phyloP scores from a whole-genome alignment of 1,284 basidiomycete species.

The Coniophora puteana region DNA sequence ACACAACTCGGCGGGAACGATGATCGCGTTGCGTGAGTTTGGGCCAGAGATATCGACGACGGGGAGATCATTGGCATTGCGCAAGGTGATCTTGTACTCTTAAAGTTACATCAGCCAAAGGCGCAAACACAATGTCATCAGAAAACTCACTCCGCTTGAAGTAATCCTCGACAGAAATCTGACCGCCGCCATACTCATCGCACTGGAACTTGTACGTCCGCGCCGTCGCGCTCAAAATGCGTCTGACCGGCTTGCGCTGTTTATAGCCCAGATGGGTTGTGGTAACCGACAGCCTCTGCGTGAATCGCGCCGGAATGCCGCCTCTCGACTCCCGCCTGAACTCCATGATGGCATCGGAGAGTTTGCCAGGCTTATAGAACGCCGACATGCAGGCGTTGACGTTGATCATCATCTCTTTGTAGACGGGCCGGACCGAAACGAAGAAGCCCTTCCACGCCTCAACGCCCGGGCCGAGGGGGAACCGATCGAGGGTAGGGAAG shows the following conservation, averaged over 20 bases:
- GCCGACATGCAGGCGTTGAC: constrained; percentile 73
- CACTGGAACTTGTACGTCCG: constrained; percentile 47
- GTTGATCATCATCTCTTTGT: constrained; percentile 69
- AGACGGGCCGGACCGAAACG: constrained; percentile 59
- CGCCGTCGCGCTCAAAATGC: constrained; percentile 43
- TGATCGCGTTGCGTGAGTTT: constrained; percentile 35
- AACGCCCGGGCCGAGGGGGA: constrained; percentile 43
- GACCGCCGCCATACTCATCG: constrained; percentile 42
- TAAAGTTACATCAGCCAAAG: not conserved
- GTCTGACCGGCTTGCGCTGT: constrained; percentile 44
- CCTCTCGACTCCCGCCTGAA: constrained; percentile 42
- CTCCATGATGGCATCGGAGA: constrained; percentile 49
- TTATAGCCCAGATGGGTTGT: constrained; percentile 55
- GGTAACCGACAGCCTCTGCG: constrained; percentile 51
- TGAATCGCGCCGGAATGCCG: constrained; percentile 46
- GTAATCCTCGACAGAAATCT: constrained; percentile 56
- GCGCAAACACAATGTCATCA: not conserved
- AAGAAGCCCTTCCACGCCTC: constrained; percentile 66
- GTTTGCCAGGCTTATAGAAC: constrained; percentile 60
- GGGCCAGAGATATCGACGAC: constrained; percentile 52
- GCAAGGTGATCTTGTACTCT: constrained; percentile 58
- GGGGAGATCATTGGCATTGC: constrained; percentile 49
- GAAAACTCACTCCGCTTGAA: constrained; percentile 51
- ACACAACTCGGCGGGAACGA: constrained; percentile 68
- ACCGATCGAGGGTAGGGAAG: constrained; percentile 34